These are phyloP conservation scores for Ceratocystis lukuohia DNA, from an alignment of 2,329 filamentous ascomycete species.

Conservation along the genomic window DNA sequence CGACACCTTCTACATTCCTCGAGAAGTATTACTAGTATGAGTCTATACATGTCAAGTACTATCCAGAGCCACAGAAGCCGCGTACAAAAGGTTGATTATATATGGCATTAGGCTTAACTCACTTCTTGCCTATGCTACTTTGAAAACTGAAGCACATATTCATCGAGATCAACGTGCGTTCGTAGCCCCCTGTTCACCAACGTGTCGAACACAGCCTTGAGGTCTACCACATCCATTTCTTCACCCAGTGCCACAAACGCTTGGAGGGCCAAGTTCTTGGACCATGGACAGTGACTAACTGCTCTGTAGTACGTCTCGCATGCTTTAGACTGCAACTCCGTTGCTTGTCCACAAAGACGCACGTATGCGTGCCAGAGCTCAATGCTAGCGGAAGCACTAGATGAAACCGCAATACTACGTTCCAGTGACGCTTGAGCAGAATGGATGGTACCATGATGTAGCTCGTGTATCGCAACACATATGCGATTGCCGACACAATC, in stretches of 20 bases:
- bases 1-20: no score
- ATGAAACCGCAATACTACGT: conserved; percentile 33
- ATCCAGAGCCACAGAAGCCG: no score
- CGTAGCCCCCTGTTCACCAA: conserved; percentile 38
- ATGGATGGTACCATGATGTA: conserved; percentile 35
- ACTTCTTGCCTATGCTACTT: background rate
- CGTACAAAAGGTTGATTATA: no score
- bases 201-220: conserved; percentile 36
- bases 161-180: conserved; percentile 39
- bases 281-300: conserved; percentile 36
- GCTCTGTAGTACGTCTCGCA: conserved; percentile 38
- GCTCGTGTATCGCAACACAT: conserved; percentile 41
- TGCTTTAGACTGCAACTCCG: conserved; percentile 30
- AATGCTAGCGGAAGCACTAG: conserved; percentile 26
- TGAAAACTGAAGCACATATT: conserved; percentile 24
- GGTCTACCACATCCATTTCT: conserved; percentile 35
- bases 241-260: conserved; percentile 34
- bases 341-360: conserved; percentile 31
- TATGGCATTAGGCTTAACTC: background rate
- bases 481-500: conserved; percentile 34
- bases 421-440: conserved; percentile 40
- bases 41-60: no score
- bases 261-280: conserved; percentile 38
- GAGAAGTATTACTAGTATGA: no score
- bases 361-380: conserved; percentile 40